Evolutionary conservation across 2,329 filamentous ascomycete genomes (phyloP).

Genomic region (Zymoseptoria ardabiliae): DNA sequence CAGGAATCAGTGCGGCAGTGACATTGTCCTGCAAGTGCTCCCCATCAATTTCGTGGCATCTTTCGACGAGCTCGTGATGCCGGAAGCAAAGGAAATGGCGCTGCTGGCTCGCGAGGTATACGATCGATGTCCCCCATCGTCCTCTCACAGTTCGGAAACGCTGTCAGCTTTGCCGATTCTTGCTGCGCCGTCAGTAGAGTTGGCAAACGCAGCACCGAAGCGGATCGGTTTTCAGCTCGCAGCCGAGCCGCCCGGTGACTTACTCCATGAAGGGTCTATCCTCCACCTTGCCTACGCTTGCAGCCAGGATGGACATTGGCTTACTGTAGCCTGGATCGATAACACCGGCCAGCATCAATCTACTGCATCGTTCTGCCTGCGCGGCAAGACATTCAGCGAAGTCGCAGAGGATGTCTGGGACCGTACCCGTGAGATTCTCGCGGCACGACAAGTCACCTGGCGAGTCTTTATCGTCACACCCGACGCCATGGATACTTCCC

Average conservation of each 20-base stretch:
- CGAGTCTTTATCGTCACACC: conserved; percentile 59
- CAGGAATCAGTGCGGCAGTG: conserved; percentile 37
- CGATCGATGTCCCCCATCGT: conserved; percentile 56
- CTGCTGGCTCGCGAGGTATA: conserved; percentile 62
- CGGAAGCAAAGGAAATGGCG: conserved; percentile 51
- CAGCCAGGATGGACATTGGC: conserved; percentile 69
- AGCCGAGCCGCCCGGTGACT: conserved; percentile 59
- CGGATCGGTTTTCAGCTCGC: conserved; percentile 68
- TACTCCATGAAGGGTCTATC: conserved; percentile 70
- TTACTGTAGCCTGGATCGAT: conserved; percentile 75
- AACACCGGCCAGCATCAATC: conserved; percentile 66
- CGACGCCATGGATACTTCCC: conserved; percentile 11
- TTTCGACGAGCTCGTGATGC: conserved; percentile 54
- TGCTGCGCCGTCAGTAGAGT: conserved; percentile 62
- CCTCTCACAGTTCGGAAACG: conserved; percentile 22
- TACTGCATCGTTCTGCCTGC: conserved; percentile 64
- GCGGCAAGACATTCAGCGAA: conserved; percentile 54
- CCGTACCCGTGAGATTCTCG: conserved; percentile 63
- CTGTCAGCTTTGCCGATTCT: conserved; percentile 37
- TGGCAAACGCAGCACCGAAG: conserved; percentile 63
- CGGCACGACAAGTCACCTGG: conserved; percentile 65
- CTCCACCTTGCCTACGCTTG: conserved; percentile 74
- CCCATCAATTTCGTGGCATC: conserved; percentile 62
- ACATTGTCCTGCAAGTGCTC: conserved; percentile 71
- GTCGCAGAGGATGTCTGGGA: conserved; percentile 72